These are phyloP conservation scores for Amaranthus hypochondriacus DNA, from an alignment of 148 eudicot species.

Conservation along the genomic window DNA sequence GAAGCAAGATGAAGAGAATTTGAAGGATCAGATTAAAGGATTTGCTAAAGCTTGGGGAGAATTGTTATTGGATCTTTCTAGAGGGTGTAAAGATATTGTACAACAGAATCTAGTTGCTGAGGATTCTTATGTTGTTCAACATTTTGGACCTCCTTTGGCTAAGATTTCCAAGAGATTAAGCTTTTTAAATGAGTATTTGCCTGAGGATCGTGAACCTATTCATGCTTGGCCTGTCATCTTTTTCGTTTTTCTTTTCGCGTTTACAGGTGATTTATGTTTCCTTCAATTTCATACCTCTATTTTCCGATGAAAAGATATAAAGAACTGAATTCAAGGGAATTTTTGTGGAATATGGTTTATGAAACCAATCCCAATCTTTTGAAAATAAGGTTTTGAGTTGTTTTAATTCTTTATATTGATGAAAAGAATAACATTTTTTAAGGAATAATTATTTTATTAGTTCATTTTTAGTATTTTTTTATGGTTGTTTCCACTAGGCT, in stretches of 20 bases:
- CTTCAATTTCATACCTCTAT: background rate
- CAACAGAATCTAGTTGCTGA: constrained; percentile 60
- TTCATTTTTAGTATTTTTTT: background rate
- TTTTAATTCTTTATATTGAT: too few relatives aligned
- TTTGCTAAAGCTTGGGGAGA: constrained; percentile 93
- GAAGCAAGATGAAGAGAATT: constrained; percentile 48
- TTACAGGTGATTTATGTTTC: constrained; percentile 47
- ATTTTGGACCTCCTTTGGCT: constrained; percentile 46
- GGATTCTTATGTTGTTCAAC: constrained; percentile 67
- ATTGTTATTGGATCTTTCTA: constrained; percentile 59
- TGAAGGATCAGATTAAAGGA: constrained; percentile 74
- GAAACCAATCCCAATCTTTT: background rate
- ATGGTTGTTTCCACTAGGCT: background rate
- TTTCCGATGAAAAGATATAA: too few relatives aligned
- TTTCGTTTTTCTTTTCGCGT: constrained; percentile 57
- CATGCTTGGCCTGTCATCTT: constrained; percentile 77
- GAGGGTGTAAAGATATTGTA: constrained; percentile 68
- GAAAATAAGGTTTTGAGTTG: too few relatives aligned
- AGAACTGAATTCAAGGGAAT: too few relatives aligned
- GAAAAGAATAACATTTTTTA: background rate
- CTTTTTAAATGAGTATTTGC: constrained; percentile 79
- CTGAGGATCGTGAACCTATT: constrained; percentile 90
- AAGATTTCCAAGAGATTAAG: constrained; percentile 45
- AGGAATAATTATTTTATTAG: background rate
- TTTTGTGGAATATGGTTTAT: background rate